Percentiles rank a stretch among this genome's conserved stretches.
Evolutionary conservation across 83 land plant genomes (phyloP).

Genomic region (Diphasiastrum complanatum): DNA sequence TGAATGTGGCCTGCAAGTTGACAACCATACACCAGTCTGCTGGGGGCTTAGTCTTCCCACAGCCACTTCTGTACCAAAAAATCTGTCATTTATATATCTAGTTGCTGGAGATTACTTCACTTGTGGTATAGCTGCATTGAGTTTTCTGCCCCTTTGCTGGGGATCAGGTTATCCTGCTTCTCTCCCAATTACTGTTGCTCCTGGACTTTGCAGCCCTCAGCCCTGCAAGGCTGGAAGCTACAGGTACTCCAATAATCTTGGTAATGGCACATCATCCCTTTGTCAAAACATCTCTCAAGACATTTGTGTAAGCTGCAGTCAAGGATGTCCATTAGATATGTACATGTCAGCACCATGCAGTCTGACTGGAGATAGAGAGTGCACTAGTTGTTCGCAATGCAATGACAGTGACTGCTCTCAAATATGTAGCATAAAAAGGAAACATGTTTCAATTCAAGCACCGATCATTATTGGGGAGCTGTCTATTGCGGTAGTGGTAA

Average conservation of each 20-base stretch:
- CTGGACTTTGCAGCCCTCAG: constrained; percentile 38
- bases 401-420: background rate
- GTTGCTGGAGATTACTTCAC: constrained; percentile 80
- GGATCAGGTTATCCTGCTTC: constrained; percentile 48
- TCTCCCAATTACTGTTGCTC: constrained; percentile 51
- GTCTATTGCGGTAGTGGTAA: constrained; percentile 51
- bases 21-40: constrained; percentile 41
- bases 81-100: constrained; percentile 33
- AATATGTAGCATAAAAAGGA: background rate
- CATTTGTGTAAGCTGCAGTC: constrained; percentile 52
- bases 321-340: constrained; percentile 40
- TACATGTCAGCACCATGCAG: constrained; percentile 31
- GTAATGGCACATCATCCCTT: constrained; percentile 21
- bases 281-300: constrained; percentile 35
- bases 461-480: constrained; percentile 69
- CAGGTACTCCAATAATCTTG: constrained; percentile 4
- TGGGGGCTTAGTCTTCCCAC: constrained; percentile 50
- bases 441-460: constrained; percentile 33
- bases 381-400: constrained; percentile 39
- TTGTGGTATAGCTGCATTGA: constrained; percentile 48
- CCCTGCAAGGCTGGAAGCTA: constrained; percentile 47
- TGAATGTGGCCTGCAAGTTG: constrained; percentile 54
- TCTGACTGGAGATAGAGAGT: constrained; percentile 36
- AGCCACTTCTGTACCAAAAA: constrained; percentile 41
- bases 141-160: constrained; percentile 56